These are phyloP conservation scores for Melanogaster broomeanus DNA, from an alignment of 768 basidiomycete genomes.

Conservation along the genomic window DNA sequence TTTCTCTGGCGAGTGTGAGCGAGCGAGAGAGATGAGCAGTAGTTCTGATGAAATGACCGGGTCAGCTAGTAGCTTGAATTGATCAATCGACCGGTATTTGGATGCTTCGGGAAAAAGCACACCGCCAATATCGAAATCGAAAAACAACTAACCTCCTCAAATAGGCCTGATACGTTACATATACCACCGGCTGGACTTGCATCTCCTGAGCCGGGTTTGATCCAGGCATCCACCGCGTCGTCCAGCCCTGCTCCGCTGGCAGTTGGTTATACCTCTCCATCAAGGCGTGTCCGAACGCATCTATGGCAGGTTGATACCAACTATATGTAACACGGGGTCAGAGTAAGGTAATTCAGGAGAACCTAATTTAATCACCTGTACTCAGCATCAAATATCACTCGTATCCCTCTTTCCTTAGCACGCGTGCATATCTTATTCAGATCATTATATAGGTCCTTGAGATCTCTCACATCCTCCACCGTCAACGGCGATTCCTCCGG, in stretches of 20 bases:
- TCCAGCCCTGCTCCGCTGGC: constrained; percentile 8
- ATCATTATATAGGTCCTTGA: constrained; percentile 63
- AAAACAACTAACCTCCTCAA: constrained; percentile 58
- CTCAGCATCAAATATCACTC: constrained; percentile 84
- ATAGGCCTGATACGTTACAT: constrained; percentile 90
- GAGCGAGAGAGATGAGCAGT: constrained; percentile 67
- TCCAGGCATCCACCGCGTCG: constrained; percentile 4
- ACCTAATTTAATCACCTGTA: constrained; percentile 50
- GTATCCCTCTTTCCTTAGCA: constrained; percentile 63
- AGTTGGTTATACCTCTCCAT: constrained; percentile 74
- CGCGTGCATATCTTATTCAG: constrained; percentile 65
- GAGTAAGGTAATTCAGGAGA: no score
- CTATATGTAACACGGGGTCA: no score
- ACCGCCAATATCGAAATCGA: no score
- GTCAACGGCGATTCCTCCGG: constrained; percentile 38
- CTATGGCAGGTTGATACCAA: constrained; percentile 78
- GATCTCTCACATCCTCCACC: constrained; percentile 55
- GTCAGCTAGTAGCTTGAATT: not conserved
- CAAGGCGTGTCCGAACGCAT: constrained; percentile 73
- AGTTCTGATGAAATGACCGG: constrained; percentile 52
- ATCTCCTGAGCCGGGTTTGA: not conserved
- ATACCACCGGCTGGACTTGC: constrained; percentile 69
- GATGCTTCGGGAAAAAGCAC: no score
- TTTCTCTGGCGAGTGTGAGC: constrained; percentile 61
- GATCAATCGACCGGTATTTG: not conserved